Evolutionary conservation across 305 asterid species (phyloP).

Genomic region (Fraxinus floribunda): DNA sequence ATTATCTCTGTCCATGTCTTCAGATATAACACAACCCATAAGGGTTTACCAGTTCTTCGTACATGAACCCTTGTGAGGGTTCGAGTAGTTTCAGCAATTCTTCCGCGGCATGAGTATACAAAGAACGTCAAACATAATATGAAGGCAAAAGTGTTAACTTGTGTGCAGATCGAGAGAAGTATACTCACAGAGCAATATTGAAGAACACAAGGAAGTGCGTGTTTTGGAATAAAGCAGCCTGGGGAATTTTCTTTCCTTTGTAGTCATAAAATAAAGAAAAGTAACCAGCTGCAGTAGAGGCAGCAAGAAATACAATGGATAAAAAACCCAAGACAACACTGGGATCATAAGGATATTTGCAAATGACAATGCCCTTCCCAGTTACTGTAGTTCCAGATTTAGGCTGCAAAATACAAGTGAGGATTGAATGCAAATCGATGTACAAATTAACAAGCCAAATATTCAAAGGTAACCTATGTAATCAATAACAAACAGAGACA

Average conservation of each 20-base stretch:
- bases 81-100: too few species aligned
- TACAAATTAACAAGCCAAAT: not conserved
- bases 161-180: not conserved
- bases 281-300: slow-evolving; percentile 47
- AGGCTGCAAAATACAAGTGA: slow-evolving; percentile 48
- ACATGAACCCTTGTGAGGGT: not conserved
- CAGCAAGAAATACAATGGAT: slow-evolving; percentile 54
- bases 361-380: slow-evolving; percentile 48
- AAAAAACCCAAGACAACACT: slow-evolving; percentile 55
- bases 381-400: slow-evolving; percentile 52
- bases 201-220: slow-evolving; percentile 50
- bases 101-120: not conserved
- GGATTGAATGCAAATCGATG: not conserved
- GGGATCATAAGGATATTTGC: slow-evolving; percentile 70
- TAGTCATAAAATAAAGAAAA: slow-evolving; percentile 61
- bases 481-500: not conserved
- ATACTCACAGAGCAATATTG: slow-evolving; percentile 69
- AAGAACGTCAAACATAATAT: not conserved
- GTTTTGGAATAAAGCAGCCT: slow-evolving; percentile 57
- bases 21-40: too few species aligned
- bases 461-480: not conserved
- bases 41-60: too few species aligned
- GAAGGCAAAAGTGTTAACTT: slow-evolving; percentile 6
- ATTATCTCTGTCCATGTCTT: too few species aligned
- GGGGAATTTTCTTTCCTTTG: slow-evolving; percentile 69